phyloP scores from a whole-genome alignment of 148 eudicot species.

The Mesembryanthemum crystallinum region DNA sequence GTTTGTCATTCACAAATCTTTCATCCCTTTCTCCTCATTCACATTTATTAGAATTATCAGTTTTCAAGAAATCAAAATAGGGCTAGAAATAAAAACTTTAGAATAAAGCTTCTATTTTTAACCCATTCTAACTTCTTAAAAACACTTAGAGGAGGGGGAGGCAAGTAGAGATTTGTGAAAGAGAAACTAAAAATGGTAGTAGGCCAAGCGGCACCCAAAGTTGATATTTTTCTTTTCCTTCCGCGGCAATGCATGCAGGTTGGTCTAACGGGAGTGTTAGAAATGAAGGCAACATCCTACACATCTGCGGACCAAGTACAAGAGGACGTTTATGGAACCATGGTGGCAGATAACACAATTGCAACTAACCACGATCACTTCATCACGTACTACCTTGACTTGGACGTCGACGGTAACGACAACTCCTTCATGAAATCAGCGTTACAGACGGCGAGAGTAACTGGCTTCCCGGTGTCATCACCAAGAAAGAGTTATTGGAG shows the following conservation, averaged over 20 bases:
- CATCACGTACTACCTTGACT: conserved; percentile 61
- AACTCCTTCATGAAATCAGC: conserved; percentile 45
- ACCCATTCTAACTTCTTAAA: too few relatives aligned
- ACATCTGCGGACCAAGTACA: conserved; percentile 26
- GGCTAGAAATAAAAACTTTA: too few relatives aligned
- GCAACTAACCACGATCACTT: conserved; percentile 82
- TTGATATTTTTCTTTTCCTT: neutral
- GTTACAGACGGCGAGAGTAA: conserved; percentile 29
- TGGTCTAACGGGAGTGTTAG: conserved; percentile 69
- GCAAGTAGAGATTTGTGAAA: too few relatives aligned
- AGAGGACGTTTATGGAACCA: conserved; percentile 49
- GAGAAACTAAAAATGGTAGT: too few relatives aligned
- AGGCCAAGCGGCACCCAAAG: too few relatives aligned
- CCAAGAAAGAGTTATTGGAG: conserved; percentile 85
- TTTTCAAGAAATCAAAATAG: too few relatives aligned
- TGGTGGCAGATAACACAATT: conserved; percentile 51
- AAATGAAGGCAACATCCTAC: conserved; percentile 67
- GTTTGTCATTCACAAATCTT: too few relatives aligned
- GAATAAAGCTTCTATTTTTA: too few relatives aligned
- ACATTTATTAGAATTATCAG: too few relatives aligned
- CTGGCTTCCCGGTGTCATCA: conserved; percentile 13
- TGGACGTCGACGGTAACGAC: conserved; percentile 45
- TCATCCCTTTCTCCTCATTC: too few relatives aligned
- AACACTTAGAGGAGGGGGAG: too few relatives aligned
- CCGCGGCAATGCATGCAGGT: conserved; percentile 32